Conservation (phyloP, 257 asterid species). For the Ballota nigra region DNA sequence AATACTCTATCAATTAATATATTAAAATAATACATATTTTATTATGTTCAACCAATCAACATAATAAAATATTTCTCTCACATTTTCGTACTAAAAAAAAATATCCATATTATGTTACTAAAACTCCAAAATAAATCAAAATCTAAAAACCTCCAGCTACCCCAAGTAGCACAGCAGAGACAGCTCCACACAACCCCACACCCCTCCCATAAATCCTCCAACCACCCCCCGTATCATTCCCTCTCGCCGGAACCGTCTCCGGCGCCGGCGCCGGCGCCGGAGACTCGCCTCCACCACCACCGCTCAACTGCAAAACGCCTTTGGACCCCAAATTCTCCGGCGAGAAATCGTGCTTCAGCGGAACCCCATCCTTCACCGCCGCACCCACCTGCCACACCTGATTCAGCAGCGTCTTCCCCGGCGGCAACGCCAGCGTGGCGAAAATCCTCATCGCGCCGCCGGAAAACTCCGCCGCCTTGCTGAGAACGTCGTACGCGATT, state of each 20-base stretch:
- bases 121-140: neutral
- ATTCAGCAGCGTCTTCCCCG: conserved; percentile 35
- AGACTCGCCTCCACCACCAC: neutral
- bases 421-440: conserved; percentile 63
- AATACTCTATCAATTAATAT: too few relatives aligned
- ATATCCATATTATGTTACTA: too few relatives aligned
- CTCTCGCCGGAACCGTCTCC: conserved; percentile 4
- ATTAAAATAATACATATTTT: too few relatives aligned
- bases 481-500: conserved; percentile 45
- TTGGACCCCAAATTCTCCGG: conserved; percentile 46
- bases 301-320: conserved; percentile 35
- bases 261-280: neutral
- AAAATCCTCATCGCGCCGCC: conserved; percentile 43
- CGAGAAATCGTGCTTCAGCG: conserved; percentile 40
- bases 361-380: conserved; percentile 43
- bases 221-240: conserved; percentile 19
- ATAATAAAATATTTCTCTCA: too few relatives aligned
- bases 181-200: conserved; percentile 28
- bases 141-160: conserved; percentile 17
- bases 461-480: conserved; percentile 41
- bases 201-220: conserved; percentile 10
- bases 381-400: conserved; percentile 80
- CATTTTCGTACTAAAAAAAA: too few relatives aligned
- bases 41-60: too few relatives aligned
- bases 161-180: conserved; percentile 14